Conservation (phyloP, 441 rosid genomes). For the Melastoma candidum region DNA sequence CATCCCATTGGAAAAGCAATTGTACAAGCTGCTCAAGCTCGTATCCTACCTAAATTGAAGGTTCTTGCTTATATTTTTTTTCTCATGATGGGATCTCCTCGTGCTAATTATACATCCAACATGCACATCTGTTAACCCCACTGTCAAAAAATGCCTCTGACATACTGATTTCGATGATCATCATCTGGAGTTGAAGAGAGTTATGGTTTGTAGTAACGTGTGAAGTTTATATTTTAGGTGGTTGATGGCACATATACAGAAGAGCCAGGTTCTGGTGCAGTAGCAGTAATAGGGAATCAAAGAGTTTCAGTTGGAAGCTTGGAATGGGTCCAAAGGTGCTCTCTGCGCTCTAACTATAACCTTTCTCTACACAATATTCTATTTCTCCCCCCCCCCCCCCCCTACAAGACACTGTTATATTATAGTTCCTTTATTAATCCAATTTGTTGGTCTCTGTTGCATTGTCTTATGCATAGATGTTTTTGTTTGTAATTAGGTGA, state of each 20-base stretch:
- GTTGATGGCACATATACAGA: constrained; percentile 76
- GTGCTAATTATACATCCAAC: too few relatives aligned
- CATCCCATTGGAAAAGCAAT: constrained; percentile 98
- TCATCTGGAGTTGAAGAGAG: too few relatives aligned
- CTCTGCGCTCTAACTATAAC: not conserved
- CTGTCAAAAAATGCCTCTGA: not conserved
- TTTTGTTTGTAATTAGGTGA: too few relatives aligned
- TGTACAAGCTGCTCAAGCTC: constrained; percentile 65
- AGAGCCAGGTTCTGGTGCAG: constrained; percentile 94
- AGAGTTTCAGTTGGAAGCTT: constrained; percentile 84
- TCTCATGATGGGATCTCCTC: not conserved
- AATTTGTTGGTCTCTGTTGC: too few relatives aligned
- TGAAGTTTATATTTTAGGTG: constrained; percentile 34
- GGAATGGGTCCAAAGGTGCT: constrained; percentile 86
- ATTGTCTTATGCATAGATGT: too few relatives aligned
- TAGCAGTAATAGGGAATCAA: constrained; percentile 51
- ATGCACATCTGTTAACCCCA: not conserved
- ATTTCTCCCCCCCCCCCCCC: too few relatives aligned
- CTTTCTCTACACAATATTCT: not conserved
- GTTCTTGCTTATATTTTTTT: constrained; percentile 22
- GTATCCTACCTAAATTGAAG: constrained; percentile 38
- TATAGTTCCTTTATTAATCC: too few relatives aligned
- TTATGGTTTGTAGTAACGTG: not conserved
- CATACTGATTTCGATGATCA: too few relatives aligned
- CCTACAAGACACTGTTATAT: too few relatives aligned